Conservation (phyloP, 345 rosid genomes). For the Aethionema arabicum region DNA sequence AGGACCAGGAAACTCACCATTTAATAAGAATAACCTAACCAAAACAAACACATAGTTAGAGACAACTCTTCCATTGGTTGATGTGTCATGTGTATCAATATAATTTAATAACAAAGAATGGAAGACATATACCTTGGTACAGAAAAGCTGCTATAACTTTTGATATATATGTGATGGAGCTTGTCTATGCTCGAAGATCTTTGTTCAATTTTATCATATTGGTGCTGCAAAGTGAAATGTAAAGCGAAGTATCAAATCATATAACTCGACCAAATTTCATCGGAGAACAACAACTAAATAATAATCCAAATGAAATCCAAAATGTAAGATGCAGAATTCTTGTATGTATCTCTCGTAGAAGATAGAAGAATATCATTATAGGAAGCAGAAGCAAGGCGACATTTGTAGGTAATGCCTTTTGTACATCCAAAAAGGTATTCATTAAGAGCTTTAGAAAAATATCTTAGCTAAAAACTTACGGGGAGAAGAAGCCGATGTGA, state of each 20-base stretch:
- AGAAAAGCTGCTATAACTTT: conserved; percentile 75
- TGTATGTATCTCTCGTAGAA: conserved; percentile 88
- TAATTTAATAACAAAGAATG: background rate
- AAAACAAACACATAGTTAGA: no score
- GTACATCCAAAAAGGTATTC: no score
- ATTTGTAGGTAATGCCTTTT: no score
- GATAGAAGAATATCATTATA: no score
- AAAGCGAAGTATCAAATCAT: background rate
- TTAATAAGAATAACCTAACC: conserved; percentile 68
- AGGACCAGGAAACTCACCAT: conserved; percentile 80
- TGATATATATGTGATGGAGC: conserved; percentile 90
- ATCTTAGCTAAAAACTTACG: no score
- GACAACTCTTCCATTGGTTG: no score
- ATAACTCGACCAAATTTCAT: background rate
- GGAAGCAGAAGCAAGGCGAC: no score
- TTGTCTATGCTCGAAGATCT: conserved; percentile 87
- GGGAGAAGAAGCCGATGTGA: no score
- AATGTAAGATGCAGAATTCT: conserved; percentile 8
- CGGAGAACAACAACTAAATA: background rate
- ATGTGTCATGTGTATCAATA: background rate
- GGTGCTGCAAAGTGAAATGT: conserved; percentile 47
- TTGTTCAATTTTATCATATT: conserved; percentile 80
- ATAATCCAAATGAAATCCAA: conserved; percentile 1
- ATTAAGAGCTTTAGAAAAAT: no score
- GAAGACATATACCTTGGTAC: conserved; percentile 53